Conservation (phyloP, 176 grass and related monocot species). For the Aechmea fasciata region DNA sequence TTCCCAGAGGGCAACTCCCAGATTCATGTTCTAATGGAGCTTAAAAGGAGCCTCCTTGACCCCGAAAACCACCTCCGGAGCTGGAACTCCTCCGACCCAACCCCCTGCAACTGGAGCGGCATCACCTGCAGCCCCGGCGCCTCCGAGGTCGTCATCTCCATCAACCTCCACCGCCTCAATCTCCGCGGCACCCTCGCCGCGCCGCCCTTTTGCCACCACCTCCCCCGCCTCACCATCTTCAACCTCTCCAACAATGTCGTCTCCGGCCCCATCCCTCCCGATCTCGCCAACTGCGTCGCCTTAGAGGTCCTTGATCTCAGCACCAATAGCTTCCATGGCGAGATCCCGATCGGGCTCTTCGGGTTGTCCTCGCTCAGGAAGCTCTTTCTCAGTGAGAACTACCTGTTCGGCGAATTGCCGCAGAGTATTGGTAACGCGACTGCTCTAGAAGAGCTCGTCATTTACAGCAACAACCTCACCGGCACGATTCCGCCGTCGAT, state of each 20-base stretch:
- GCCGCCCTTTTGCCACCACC: constrained; percentile 39
- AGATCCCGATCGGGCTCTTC: constrained; percentile 52
- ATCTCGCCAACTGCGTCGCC: constrained; percentile 35
- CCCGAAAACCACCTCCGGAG: constrained; percentile 37
- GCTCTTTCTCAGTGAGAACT: constrained; percentile 93
- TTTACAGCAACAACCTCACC: constrained; percentile 96
- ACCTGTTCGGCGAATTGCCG: constrained; percentile 47
- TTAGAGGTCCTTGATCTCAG: constrained; percentile 86
- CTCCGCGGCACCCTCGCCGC: constrained; percentile 55
- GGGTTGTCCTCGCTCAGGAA: constrained; percentile 30
- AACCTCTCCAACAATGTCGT: constrained; percentile 81
- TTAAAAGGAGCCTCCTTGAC: constrained; percentile 54
- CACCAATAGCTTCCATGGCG: constrained; percentile 56
- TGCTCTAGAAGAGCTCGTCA: constrained; percentile 73
- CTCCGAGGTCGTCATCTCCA: constrained; percentile 47
- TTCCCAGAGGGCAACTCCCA: background rate
- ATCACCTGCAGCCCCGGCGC: constrained; percentile 35
- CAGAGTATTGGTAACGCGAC: constrained; percentile 37
- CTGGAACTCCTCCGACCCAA: constrained; percentile 33
- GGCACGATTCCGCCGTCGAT: constrained; percentile 58
- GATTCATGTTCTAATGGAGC: constrained; percentile 30
- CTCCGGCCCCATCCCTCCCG: constrained; percentile 36
- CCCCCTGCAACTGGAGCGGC: constrained; percentile 69
- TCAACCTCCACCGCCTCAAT: constrained; percentile 53
- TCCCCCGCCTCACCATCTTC: constrained; percentile 45